Conservation (phyloP, 108 stramenopile genomes). For the Skeletonema marinoi region DNA sequence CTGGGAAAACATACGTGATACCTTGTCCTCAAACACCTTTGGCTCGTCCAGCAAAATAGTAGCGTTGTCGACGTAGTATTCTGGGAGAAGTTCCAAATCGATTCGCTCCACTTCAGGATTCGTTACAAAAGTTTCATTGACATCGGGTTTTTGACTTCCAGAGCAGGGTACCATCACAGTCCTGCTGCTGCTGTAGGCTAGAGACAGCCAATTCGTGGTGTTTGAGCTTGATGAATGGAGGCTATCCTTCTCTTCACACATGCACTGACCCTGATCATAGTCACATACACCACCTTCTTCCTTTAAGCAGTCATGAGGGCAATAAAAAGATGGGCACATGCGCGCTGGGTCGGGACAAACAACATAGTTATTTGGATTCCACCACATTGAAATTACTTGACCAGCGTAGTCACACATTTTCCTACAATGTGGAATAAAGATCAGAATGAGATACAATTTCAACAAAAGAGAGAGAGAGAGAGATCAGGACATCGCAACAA, state of each 20-base stretch:
- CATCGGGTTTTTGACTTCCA: conserved; percentile 15
- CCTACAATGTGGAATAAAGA: background rate
- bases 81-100: conserved; percentile 34
- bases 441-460: background rate
- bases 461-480: background rate
- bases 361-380: conserved; percentile 55
- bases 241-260: conserved; percentile 49
- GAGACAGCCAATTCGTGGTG: conserved; percentile 24
- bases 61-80: conserved; percentile 47
- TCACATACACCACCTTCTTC: conserved; percentile 70
- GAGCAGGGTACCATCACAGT: conserved; percentile 38
- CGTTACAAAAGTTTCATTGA: background rate
- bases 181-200: conserved; percentile 14
- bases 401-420: conserved; percentile 60
- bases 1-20: conserved; percentile 48
- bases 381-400: conserved; percentile 58
- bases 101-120: conserved; percentile 32
- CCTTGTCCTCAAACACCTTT: conserved; percentile 46
- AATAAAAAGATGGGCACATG: conserved; percentile 83
- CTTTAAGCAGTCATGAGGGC: conserved; percentile 75
- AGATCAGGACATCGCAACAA: background rate
- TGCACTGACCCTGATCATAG: conserved; percentile 66
- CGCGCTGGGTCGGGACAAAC: conserved; percentile 74
- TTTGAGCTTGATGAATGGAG: background rate
- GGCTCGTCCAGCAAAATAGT: conserved; percentile 43